A percentile compares a stretch with the other conserved stretches of the same genome.
These are phyloP conservation scores for Paramecium sonneborni DNA, from an alignment of 73 alveolate genomes.

Conservation along the genomic window DNA sequence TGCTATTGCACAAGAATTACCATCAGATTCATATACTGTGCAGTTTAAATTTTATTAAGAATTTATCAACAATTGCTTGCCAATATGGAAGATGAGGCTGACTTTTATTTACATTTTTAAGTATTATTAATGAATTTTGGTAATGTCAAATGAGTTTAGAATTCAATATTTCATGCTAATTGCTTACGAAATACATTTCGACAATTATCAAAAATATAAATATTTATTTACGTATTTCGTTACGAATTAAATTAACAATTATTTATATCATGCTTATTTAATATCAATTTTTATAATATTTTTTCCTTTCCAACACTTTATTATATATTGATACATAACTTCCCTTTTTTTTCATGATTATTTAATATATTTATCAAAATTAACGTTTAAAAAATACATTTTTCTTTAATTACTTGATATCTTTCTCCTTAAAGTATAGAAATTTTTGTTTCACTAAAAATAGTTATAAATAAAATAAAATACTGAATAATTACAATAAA, in stretches of 20 bases:
- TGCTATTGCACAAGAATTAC: conserved; percentile 17
- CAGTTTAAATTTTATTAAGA: background rate
- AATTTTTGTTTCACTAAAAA: no score
- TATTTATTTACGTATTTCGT: background rate
- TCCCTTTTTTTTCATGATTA: no score
- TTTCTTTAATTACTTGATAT: no score
- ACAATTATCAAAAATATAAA: background rate
- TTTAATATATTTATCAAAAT: no score
- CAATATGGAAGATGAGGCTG: conserved; percentile 5
- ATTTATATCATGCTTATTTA: background rate
- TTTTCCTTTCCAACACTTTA: background rate
- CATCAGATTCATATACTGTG: background rate
- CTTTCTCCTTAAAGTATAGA: no score
- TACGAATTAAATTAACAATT: background rate
- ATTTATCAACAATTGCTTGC: background rate
- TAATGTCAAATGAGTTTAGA: background rate
- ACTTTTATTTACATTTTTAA: background rate
- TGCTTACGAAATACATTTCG: background rate
- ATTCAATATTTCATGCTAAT: background rate
- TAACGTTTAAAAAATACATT: no score
- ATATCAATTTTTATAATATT: background rate
- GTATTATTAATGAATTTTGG: conserved; percentile 15
- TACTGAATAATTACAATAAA: no score
- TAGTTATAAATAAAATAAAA: no score
- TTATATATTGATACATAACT: no score